These are phyloP conservation scores for Isoetes taiwanensis DNA, from an alignment of 75 land plant species.

Conservation along the genomic window DNA sequence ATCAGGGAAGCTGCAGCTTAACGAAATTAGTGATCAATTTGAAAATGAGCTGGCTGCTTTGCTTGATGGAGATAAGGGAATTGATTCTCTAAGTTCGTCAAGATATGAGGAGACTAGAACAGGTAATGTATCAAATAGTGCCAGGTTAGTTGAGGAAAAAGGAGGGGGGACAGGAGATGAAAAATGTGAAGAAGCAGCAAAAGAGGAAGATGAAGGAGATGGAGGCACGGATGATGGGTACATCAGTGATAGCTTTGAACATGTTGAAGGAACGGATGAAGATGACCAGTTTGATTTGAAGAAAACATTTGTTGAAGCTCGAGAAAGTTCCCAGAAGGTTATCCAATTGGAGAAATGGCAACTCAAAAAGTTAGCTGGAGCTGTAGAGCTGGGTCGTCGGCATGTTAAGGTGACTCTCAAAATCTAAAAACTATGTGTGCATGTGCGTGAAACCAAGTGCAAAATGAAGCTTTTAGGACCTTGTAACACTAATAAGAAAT, in stretches of 20 bases:
- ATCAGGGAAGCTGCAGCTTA: constrained; percentile 40
- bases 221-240: background rate
- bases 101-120: too few species aligned
- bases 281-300: constrained; percentile 36
- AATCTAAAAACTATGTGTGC: too few species aligned
- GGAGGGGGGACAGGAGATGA: constrained; percentile 3
- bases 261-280: constrained; percentile 24
- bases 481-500: too few species aligned
- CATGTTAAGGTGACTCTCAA: constrained; percentile 52
- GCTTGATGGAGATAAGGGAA: constrained; percentile 13
- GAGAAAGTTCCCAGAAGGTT: constrained; percentile 12
- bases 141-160: background rate
- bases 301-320: too few species aligned
- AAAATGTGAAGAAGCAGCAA: background rate
- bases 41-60: constrained; percentile 50
- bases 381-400: constrained; percentile 57
- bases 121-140: background rate
- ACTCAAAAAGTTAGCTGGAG: constrained; percentile 51
- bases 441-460: too few species aligned
- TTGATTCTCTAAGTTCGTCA: too few species aligned
- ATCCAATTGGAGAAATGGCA: constrained; percentile 69
- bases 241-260: background rate
- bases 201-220: constrained; percentile 4
- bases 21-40: constrained; percentile 49
- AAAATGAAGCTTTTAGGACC: too few species aligned